Evolutionary conservation across 2,329 filamentous ascomycete species (phyloP), one percentile per base, ranked within the genome.

Genomic region (Aotearoamyces nothofagi): DNA sequence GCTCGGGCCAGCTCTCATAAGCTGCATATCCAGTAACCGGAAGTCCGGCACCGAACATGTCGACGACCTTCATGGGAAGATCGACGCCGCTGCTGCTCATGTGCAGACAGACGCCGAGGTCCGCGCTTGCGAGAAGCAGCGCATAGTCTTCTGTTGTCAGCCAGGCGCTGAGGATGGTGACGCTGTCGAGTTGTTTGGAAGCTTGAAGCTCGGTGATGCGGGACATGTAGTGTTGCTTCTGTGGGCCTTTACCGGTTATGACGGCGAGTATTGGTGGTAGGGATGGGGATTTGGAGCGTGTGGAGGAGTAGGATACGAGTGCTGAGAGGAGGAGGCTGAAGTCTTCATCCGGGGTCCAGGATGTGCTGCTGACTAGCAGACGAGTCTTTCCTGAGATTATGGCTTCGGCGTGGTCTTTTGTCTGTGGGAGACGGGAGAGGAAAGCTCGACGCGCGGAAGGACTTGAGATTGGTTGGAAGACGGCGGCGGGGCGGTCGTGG

Each of bases 1-100:
- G 59, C 56, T 98, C 90, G 3, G 69, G 61, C 64, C 92, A 93
- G 37, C 86, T 87, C 47, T 86, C 75, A 46, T 92, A 98, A 2
- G 68, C 66, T 15, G 69, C 70, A 64, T 90, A 96, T 4, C 84
- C 87, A 0, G 78, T 75, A 0, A 98, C 90, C 0, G 90, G 90
- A 15, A 98, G 58, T 0, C 87, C 90, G 0, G 86, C 79, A 3
- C 90, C 90, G 50, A 98, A 96, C 86, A 98, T 94, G 50, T 98
- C 90, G 9, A 98, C 86, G 1, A 98, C 84, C 56, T 98, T 98
- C 90, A 98, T 98, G 0, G 90, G 90, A 12, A 98, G 60, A 53
- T 98, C 90, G 0, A 98, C 84, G 1, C 90, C 90, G 3, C 83
- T 93, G 40, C 80, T 92, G 9, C 84, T 94, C 39, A 73, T 93